Evolutionary conservation across 768 basidiomycete species (phyloP).

Genomic region (Amanita rubescens): DNA sequence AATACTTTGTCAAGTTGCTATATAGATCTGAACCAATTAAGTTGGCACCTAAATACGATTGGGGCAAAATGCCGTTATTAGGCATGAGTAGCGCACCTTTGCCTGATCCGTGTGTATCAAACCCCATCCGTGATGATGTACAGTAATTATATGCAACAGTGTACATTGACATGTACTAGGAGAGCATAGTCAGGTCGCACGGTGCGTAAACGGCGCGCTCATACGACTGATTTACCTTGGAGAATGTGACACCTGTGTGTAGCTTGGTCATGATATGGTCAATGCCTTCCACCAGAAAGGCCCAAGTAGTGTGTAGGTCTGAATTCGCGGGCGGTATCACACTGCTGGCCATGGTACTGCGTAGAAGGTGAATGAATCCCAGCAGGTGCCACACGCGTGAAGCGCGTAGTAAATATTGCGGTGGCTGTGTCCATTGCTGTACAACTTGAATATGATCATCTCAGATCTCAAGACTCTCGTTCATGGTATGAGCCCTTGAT

Average conservation of each 20-base stretch:
- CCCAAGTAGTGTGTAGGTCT: constrained; percentile 82
- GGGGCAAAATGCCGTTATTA: constrained; percentile 1
- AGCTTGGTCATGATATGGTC: constrained; percentile 92
- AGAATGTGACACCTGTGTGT: constrained; percentile 83
- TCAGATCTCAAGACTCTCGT: too few species aligned
- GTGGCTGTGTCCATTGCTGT: background rate
- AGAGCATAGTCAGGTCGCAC: constrained; percentile 7
- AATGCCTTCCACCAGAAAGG: constrained; percentile 78
- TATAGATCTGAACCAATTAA: constrained; percentile 97
- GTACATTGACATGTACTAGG: constrained; percentile 79
- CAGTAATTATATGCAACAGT: constrained; percentile 98
- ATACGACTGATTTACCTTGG: constrained; percentile 33
- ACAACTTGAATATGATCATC: too few species aligned
- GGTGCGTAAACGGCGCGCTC: background rate
- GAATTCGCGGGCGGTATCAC: constrained; percentile 60
- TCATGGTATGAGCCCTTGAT: too few species aligned
- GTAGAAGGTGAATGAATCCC: constrained; percentile 15
- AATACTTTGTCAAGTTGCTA: constrained; percentile 89
- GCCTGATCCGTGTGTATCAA: constrained; percentile 6
- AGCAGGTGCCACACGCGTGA: constrained; percentile 5
- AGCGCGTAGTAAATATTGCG: background rate
- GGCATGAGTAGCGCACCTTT: background rate
- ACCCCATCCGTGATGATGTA: constrained; percentile 70
- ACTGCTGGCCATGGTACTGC: constrained; percentile 24
- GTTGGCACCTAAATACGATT: constrained; percentile 74